phyloP scores from a whole-genome alignment of 257 asterid species.

The Solanum pimpinellifolium region DNA sequence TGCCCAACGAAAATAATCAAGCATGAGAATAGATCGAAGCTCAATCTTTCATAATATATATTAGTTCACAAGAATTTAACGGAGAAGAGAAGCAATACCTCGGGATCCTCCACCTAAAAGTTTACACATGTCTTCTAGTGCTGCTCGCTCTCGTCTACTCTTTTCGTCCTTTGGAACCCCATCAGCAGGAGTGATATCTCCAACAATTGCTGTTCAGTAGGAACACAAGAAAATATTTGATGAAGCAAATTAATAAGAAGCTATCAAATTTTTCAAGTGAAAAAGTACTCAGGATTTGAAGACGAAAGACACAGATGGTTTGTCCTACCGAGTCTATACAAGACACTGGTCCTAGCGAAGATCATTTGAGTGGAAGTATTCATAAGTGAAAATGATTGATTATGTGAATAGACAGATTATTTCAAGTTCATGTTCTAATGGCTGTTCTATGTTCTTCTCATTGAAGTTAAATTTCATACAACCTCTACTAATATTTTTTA shows the following conservation, averaged over 20 bases:
- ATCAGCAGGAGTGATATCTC: slow-evolving; percentile 88
- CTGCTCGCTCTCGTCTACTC: slow-evolving; percentile 72
- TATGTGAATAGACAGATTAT: background rate
- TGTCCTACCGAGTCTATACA: background rate
- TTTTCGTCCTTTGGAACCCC: slow-evolving; percentile 87
- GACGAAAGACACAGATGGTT: background rate
- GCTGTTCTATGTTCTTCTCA: background rate
- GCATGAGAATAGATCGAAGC: slow-evolving; percentile 3
- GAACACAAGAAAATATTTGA: background rate
- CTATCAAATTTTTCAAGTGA: background rate
- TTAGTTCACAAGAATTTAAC: background rate
- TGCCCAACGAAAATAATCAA: background rate
- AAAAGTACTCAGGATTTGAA: background rate
- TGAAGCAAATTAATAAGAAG: background rate
- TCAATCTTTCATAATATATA: background rate
- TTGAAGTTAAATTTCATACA: background rate
- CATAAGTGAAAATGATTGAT: background rate
- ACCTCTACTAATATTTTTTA: background rate
- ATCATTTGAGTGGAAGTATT: background rate
- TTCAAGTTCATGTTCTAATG: background rate
- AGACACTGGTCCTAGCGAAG: background rate
- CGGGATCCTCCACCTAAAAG: slow-evolving; percentile 84
- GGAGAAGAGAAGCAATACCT: slow-evolving; percentile 30
- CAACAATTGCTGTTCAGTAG: slow-evolving; percentile 64
- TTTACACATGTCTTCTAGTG: slow-evolving; percentile 75